A percentile compares a stretch with the other conserved stretches of the same genome.
These are phyloP conservation scores for Eremothecium coryli DNA, from an alignment of 1,139 yeast species.

Conservation along the genomic window DNA sequence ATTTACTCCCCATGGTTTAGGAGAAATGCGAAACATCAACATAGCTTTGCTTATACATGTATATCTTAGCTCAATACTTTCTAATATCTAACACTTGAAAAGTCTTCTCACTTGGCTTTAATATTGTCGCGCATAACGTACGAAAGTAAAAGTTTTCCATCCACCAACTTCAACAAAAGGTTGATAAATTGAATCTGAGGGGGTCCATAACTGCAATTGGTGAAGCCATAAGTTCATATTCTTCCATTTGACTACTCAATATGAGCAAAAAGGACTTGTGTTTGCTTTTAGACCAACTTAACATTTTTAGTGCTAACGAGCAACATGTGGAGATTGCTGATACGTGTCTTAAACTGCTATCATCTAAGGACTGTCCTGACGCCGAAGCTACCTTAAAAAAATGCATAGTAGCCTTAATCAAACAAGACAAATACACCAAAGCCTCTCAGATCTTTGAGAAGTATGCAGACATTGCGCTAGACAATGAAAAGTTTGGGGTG, in stretches of 20 bases:
- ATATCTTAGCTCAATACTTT: too few species aligned
- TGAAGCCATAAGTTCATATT: too few species aligned
- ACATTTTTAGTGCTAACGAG: slow-evolving; percentile 38
- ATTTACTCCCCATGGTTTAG: too few species aligned
- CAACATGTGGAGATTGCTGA: slow-evolving; percentile 41
- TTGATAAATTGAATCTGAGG: too few species aligned
- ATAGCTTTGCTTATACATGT: too few species aligned
- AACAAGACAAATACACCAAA: slow-evolving; percentile 55
- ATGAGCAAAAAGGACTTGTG: slow-evolving; percentile 32
- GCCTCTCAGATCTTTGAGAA: slow-evolving; percentile 44
- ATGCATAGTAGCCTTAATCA: slow-evolving; percentile 60
- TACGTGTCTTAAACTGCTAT: slow-evolving; percentile 37
- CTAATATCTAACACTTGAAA: too few species aligned
- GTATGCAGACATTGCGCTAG: slow-evolving; percentile 33
- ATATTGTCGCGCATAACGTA: too few species aligned
- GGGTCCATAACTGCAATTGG: too few species aligned
- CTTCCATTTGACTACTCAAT: neutral
- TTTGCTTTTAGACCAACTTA: slow-evolving; percentile 39
- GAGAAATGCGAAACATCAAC: too few species aligned
- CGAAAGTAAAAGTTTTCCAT: too few species aligned
- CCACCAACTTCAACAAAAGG: too few species aligned
- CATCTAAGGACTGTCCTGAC: slow-evolving; percentile 33
- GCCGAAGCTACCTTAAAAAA: slow-evolving; percentile 40
- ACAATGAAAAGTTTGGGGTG: slow-evolving; percentile 34
- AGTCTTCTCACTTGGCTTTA: too few species aligned